Percentiles rank a stretch among this genome's conserved stretches.
These are phyloP conservation scores for Pezicula rhizophila DNA, from an alignment of 2,329 filamentous ascomycete species.

Conservation along the genomic window DNA sequence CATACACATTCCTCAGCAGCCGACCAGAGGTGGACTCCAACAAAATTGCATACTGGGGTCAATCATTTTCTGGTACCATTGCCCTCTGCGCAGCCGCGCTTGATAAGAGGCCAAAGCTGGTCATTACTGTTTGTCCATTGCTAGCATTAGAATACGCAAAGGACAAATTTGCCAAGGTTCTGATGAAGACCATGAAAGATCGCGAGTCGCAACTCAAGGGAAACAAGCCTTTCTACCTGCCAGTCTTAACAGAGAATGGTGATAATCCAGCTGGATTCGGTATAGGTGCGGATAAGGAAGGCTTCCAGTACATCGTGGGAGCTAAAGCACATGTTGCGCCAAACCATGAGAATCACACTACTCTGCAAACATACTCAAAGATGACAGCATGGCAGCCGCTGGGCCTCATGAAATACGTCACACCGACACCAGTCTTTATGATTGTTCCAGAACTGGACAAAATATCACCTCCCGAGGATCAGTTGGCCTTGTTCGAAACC, in stretches of 20 bases:
- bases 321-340: constrained; percentile 7
- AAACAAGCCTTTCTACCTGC: constrained; percentile 32
- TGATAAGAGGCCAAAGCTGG: constrained; percentile 32
- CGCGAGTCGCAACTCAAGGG: constrained; percentile 33
- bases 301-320: constrained; percentile 11
- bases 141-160: background rate
- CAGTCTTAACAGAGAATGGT: constrained; percentile 30
- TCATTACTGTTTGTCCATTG: constrained; percentile 22
- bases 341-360: constrained; percentile 19
- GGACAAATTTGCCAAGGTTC: constrained; percentile 13
- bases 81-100: constrained; percentile 31
- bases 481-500: constrained; percentile 16
- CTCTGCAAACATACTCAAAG: constrained; percentile 27
- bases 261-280: constrained; percentile 32
- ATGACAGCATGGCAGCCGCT: constrained; percentile 19
- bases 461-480: constrained; percentile 15
- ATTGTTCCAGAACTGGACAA: constrained; percentile 23
- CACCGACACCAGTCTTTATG: constrained; percentile 20
- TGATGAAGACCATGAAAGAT: constrained; percentile 29
- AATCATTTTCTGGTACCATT: constrained; percentile 30
- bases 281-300: constrained; percentile 12
- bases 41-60: constrained; percentile 31
- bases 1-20: constrained; percentile 29
- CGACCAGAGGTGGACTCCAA: constrained; percentile 23
- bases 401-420: constrained; percentile 13